Conservation (phyloP, 768 basidiomycete species). For the Pleurotus giganteus region DNA sequence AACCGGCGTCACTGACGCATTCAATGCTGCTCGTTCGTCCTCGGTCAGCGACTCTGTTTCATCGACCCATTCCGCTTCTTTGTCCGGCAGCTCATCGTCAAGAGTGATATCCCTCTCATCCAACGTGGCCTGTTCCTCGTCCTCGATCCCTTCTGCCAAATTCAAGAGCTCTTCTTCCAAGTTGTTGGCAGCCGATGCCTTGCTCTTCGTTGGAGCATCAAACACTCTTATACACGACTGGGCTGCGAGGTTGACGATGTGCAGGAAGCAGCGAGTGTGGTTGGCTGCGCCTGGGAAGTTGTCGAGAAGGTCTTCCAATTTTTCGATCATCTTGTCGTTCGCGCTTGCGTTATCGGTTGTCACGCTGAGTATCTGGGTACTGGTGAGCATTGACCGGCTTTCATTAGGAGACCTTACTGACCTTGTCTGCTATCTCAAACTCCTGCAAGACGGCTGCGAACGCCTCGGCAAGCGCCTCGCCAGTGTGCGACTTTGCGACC, state of each 20-base stretch:
- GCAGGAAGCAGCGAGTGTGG: constrained; percentile 33
- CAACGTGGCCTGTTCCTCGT: constrained; percentile 9
- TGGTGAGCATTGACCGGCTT: background rate
- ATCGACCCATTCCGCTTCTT: constrained; percentile 9
- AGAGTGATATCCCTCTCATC: background rate
- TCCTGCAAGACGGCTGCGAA: constrained; percentile 31
- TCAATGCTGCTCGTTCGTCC: constrained; percentile 3
- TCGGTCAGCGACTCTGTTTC: constrained; percentile 3
- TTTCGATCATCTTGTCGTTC: constrained; percentile 32
- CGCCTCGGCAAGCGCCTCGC: constrained; percentile 30
- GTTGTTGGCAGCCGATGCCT: too few species aligned
- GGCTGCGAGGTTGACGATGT: constrained; percentile 35
- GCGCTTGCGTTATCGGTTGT: constrained; percentile 34
- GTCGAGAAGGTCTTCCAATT: constrained; percentile 19
- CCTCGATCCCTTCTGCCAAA: constrained; percentile 7
- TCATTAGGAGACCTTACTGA: constrained; percentile 15
- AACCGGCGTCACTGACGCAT: background rate
- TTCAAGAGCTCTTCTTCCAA: background rate
- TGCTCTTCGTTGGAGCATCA: constrained; percentile 22
- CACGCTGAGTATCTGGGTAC: constrained; percentile 26
- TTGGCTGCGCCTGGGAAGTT: constrained; percentile 21
- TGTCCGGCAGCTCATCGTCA: constrained; percentile 10
- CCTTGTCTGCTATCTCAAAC: constrained; percentile 33
- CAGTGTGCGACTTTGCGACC: constrained; percentile 31
- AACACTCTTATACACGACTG: constrained; percentile 30